Percentiles rank a stretch among this genome's conserved stretches.
Conservation (phyloP, 768 basidiomycete genomes). For the Coprinellus micaceus region DNA sequence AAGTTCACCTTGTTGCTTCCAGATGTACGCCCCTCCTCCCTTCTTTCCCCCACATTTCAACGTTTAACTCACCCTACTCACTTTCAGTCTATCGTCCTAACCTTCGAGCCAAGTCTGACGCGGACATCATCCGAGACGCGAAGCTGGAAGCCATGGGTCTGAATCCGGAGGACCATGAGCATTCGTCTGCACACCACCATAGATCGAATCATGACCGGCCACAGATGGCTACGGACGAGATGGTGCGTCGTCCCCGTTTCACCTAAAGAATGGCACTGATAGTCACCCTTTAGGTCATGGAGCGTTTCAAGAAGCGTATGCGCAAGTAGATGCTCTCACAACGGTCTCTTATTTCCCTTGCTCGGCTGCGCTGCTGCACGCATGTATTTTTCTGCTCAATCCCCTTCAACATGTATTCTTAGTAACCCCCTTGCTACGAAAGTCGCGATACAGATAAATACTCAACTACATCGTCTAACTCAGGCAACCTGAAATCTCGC, state of each 20-base stretch:
- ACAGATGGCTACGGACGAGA: slow-evolving; percentile 88
- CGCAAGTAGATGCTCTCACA: slow-evolving; percentile 67
- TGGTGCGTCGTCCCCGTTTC: slow-evolving; percentile 57
- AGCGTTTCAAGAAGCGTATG: slow-evolving; percentile 97
- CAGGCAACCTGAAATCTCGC: no score
- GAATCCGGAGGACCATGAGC: slow-evolving; percentile 45
- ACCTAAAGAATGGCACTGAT: no score
- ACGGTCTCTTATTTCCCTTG: no score
- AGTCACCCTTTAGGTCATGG: slow-evolving; percentile 87
- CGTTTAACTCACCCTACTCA: not conserved
- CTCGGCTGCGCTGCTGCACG: no score
- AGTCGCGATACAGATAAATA: no score
- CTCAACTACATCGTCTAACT: no score
- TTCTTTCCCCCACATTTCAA: not conserved
- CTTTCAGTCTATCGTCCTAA: slow-evolving; percentile 79
- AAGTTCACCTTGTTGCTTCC: slow-evolving; percentile 80
- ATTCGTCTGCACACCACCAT: slow-evolving; percentile 27
- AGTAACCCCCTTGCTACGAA: no score
- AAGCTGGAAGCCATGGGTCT: slow-evolving; percentile 84
- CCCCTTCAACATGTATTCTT: no score
- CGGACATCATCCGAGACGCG: slow-evolving; percentile 83
- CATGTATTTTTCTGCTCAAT: no score
- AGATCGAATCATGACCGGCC: slow-evolving; percentile 52
- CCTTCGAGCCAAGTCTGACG: slow-evolving; percentile 79
- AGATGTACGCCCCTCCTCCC: slow-evolving; percentile 62